Evolutionary conservation across 202 grass and related monocot genomes (phyloP).

Genomic region (Musa balbisiana): DNA sequence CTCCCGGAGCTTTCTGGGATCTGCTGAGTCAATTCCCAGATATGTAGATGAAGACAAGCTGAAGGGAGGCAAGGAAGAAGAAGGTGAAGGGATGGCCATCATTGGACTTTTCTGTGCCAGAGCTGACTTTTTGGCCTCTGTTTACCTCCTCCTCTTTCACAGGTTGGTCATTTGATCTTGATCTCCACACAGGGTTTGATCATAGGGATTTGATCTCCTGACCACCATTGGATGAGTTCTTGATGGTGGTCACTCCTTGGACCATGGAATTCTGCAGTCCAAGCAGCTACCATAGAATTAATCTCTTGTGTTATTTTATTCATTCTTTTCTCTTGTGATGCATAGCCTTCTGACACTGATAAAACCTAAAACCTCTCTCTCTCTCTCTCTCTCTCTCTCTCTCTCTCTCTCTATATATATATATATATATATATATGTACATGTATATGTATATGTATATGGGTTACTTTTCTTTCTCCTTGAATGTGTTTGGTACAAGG

Average conservation of each 20-base stretch:
- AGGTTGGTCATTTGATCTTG: no score
- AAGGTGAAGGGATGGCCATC: background rate
- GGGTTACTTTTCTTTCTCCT: no score
- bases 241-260: background rate
- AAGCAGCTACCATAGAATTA: background rate
- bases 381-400: no score
- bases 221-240: background rate
- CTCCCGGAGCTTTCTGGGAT: conserved; percentile 51
- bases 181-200: no score
- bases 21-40: conserved; percentile 40
- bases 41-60: conserved; percentile 20
- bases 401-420: no score
- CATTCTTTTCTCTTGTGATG: background rate
- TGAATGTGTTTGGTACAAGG: no score
- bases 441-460: no score
- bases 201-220: background rate
- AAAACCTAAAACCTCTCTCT: no score
- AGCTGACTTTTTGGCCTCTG: background rate
- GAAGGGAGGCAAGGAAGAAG: background rate
- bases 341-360: no score
- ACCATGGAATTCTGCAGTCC: background rate
- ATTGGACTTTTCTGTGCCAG: background rate
- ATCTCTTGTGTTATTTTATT: background rate
- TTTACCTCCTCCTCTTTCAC: no score
- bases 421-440: no score